Evolutionary conservation across 2,329 filamentous ascomycete genomes (phyloP).

Genomic region (Albophoma yamanashiensis): DNA sequence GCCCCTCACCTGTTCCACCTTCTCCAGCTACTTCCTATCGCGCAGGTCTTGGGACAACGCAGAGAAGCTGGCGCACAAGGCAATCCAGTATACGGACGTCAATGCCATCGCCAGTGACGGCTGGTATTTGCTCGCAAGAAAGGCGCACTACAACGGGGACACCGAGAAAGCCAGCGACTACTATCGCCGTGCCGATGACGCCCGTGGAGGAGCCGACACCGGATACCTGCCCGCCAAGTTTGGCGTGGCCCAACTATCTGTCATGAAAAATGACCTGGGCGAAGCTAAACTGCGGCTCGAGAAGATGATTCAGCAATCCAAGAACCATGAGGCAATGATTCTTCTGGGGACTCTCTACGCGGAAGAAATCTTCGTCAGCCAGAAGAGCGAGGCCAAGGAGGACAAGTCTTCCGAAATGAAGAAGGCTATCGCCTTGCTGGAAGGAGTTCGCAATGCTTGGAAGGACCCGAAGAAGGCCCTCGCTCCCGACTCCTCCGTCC

Average conservation of each 20-base stretch:
- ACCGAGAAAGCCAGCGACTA: conserved; percentile 67
- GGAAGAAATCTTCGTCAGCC: conserved; percentile 80
- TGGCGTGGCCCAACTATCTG: conserved; percentile 80
- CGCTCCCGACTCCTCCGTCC: conserved; percentile 70
- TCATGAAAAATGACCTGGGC: conserved; percentile 72
- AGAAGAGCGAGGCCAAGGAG: conserved; percentile 63
- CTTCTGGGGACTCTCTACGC: conserved; percentile 86
- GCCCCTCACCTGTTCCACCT: conserved; percentile 81
- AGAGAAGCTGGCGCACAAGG: conserved; percentile 79
- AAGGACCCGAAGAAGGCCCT: conserved; percentile 84
- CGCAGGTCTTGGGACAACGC: conserved; percentile 72
- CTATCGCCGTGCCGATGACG: conserved; percentile 84
- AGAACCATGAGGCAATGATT: conserved; percentile 80
- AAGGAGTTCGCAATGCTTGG: conserved; percentile 78
- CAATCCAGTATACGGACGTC: conserved; percentile 91
- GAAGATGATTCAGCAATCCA: conserved; percentile 83
- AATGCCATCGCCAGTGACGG: conserved; percentile 95
- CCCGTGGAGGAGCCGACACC: conserved; percentile 79
- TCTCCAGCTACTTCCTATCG: conserved; percentile 81
- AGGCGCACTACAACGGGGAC: conserved; percentile 77
- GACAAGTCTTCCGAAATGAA: conserved; percentile 78
- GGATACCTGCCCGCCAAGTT: conserved; percentile 94
- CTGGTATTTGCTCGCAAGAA: conserved; percentile 88
- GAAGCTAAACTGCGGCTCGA: conserved; percentile 90
- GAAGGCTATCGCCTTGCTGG: conserved; percentile 77